Evolutionary conservation across 306 rosid genomes (phyloP).

Genomic region (Ammopiptanthus mongolicus): DNA sequence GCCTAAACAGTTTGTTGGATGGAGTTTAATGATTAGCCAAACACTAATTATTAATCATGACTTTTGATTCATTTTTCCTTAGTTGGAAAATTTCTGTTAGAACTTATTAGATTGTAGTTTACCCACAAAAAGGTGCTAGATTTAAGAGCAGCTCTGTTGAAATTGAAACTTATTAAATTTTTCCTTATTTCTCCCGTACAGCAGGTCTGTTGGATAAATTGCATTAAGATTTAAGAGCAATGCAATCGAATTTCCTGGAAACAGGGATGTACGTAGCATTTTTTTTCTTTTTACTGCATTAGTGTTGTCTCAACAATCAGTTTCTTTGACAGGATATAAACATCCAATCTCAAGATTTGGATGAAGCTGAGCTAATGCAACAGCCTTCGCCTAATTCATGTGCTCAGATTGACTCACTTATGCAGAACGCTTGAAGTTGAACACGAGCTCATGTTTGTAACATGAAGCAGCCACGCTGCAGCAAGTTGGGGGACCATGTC

Average conservation of each 20-base stretch:
- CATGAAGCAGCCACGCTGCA: constrained; percentile 31
- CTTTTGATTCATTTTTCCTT: background rate
- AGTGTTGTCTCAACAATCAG: background rate
- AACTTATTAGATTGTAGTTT: background rate
- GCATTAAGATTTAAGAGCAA: background rate
- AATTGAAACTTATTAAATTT: too few species aligned
- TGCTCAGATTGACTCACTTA: constrained; percentile 45
- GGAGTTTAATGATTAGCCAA: background rate
- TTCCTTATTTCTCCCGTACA: too few species aligned
- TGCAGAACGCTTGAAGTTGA: constrained; percentile 31
- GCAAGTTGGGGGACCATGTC: constrained; percentile 23
- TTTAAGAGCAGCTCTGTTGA: too few species aligned
- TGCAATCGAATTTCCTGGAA: background rate
- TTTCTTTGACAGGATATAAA: constrained; percentile 44
- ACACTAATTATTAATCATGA: background rate
- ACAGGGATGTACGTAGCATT: background rate
- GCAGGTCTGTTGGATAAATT: background rate
- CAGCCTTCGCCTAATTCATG: constrained; percentile 59
- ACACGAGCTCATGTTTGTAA: constrained; percentile 32
- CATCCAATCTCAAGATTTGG: constrained; percentile 59
- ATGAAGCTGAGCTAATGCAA: constrained; percentile 55
- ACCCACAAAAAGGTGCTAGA: background rate
- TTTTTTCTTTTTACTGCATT: background rate
- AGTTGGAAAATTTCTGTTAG: background rate
- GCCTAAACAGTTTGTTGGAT: background rate